A percentile compares a stretch with the other conserved stretches of the same genome.
Evolutionary conservation across 768 basidiomycete genomes (phyloP).

Genomic region (Albatrellus ellisii): DNA sequence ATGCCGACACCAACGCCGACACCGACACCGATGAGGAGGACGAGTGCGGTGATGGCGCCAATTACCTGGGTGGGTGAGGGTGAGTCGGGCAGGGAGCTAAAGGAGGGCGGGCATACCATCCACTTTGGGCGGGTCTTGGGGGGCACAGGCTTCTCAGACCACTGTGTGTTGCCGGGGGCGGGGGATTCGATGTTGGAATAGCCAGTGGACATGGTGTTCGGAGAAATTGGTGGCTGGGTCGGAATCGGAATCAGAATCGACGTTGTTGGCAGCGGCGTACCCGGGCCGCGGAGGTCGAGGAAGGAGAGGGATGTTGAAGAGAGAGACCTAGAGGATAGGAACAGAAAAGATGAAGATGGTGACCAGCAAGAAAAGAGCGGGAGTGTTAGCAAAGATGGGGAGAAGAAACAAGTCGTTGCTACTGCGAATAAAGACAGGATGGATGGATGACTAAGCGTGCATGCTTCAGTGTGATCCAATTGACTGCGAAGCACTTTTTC

Average conservation of each 20-base stretch:
- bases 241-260: background rate
- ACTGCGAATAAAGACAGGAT: too few species aligned
- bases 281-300: background rate
- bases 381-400: too few species aligned
- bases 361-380: too few species aligned
- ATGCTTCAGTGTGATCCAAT: too few species aligned
- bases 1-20: slow-evolving; percentile 56
- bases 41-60: slow-evolving; percentile 31
- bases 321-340: too few species aligned
- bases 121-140: slow-evolving; percentile 3
- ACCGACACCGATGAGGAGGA: slow-evolving; percentile 41
- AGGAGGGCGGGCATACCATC: slow-evolving; percentile 4
- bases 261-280: background rate
- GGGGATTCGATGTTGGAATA: slow-evolving; percentile 3
- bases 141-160: slow-evolving; percentile 4
- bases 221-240: slow-evolving; percentile 1
- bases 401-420: too few species aligned
- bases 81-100: background rate
- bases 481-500: too few species aligned
- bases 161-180: background rate
- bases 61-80: slow-evolving; percentile 29
- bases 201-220: slow-evolving; percentile 1
- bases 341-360: too few species aligned
- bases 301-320: background rate
- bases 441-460: too few species aligned